A percentile compares a stretch with the other conserved stretches of the same genome.
phyloP scores from a whole-genome alignment of 1,284 basidiomycete genomes.

The Cutaneotrichosporon spelunceum region DNA sequence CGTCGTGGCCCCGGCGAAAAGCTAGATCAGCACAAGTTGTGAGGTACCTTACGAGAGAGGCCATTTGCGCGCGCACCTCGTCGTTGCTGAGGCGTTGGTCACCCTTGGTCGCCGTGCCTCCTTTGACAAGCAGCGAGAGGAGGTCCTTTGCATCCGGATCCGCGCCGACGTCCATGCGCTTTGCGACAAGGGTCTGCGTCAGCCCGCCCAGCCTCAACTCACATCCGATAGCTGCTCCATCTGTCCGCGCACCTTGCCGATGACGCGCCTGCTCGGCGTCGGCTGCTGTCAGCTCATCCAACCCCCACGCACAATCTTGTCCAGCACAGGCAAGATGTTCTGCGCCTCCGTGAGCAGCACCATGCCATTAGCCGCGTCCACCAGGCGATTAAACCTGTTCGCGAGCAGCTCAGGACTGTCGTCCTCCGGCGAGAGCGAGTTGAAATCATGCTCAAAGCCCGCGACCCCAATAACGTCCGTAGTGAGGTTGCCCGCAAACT shows the following conservation, averaged over 20 bases:
- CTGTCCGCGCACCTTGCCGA: conserved; percentile 1
- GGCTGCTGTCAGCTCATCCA: conserved; percentile 7
- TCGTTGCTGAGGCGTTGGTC: conserved; percentile 61
- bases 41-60: conserved; percentile 60
- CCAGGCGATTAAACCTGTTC: not conserved
- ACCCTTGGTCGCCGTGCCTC: conserved; percentile 57
- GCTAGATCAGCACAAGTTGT: conserved; percentile 22
- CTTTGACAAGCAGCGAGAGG: conserved; percentile 50
- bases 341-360: conserved; percentile 5
- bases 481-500: conserved; percentile 60
- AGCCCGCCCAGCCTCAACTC: conserved; percentile 45
- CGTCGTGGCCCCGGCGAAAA: conserved; percentile 67
- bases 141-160: conserved; percentile 40
- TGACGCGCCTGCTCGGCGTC: not conserved
- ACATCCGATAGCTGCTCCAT: conserved; percentile 5
- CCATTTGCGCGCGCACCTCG: conserved; percentile 71
- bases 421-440: conserved; percentile 39
- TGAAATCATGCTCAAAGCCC: conserved; percentile 61
- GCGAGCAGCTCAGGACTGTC: conserved; percentile 28
- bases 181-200: not conserved
- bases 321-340: conserved; percentile 12
- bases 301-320: conserved; percentile 3
- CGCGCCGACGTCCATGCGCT: not conserved
- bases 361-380: not conserved
- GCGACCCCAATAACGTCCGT: conserved; percentile 67